phyloP scores from a whole-genome alignment of 2,329 filamentous ascomycete species.

The Hypoxylon rubiginosum region DNA sequence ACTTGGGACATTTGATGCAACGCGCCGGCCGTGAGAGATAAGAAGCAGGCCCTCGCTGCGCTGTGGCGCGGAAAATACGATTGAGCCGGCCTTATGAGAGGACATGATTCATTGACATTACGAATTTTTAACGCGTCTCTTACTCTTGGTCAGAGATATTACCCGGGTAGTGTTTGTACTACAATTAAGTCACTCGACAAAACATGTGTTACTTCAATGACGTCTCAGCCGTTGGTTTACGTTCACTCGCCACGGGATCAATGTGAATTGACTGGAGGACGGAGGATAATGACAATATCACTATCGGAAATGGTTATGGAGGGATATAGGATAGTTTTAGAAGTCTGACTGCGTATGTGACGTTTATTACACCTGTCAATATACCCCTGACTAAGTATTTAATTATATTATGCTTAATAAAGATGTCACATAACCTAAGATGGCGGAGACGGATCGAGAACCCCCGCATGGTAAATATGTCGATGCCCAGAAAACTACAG shows the following conservation, averaged over 20 bases:
- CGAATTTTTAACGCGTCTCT: background rate
- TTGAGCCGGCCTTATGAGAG: background rate
- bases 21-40: slow-evolving; percentile 16
- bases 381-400: too few relatives aligned
- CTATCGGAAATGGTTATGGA: too few relatives aligned
- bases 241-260: too few relatives aligned
- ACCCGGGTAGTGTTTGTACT: too few relatives aligned
- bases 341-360: too few relatives aligned
- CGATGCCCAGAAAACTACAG: slow-evolving; percentile 29
- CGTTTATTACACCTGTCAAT: too few relatives aligned
- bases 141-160: background rate
- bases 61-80: background rate
- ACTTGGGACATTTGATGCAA: slow-evolving; percentile 26
- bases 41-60: background rate
- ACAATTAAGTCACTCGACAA: too few relatives aligned
- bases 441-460: slow-evolving; percentile 44
- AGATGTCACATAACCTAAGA: slow-evolving; percentile 24
- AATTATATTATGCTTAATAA: slow-evolving; percentile 21
- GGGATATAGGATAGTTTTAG: too few relatives aligned
- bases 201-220: too few relatives aligned
- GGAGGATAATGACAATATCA: too few relatives aligned
- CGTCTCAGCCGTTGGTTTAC: too few relatives aligned
- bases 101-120: background rate
- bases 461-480: slow-evolving; percentile 40
- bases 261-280: too few relatives aligned